Base-by-base conservation (phyloP, 176 grass and related monocot genomes). In the Rhynchospora pubera region DNA sequence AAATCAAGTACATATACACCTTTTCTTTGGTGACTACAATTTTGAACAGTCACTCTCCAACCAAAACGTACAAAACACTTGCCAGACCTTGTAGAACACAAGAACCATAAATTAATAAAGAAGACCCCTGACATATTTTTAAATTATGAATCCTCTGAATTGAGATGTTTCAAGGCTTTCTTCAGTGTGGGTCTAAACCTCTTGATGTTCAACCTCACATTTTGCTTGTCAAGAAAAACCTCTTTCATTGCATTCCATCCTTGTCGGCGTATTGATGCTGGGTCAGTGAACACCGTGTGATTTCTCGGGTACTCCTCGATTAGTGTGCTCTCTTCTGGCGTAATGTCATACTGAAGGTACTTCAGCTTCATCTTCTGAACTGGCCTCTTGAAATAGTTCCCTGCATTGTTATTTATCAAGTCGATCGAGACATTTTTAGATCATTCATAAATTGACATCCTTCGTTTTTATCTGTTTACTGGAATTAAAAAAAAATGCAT, bases 301-400 rank as follows among this genome's bases (percentile, higher is more conserved):
- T 97, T 91, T 7, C 85, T 53, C 23, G 92, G 92, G 71, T 76
- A 94, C 83, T 92, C 80, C 1, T 94, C 92, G 0, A 84, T 73
- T 21, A 97, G 88, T 48, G 90, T 92, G 90, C 94, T 97, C 92
- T 97, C 94, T 76, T 91, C 78, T 21, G 79, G 77, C 14, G n/a
- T n/a, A 65, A 97, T 97, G 46, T 88, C 80, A 78, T 97, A 97
- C 81, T 97, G 92, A 5, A 91, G 26, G 57, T 97, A 97, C 2
- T 66, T 79, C 2, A 91, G 39, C 4, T 92, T 89, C 94, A 97
- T 97, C 62, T 84, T 92, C 64, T 62, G 21, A 0, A 90, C 88
- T 0, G 94, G 94, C 0, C 70, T 22, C 0, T 89, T 87, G 85
- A 97, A 97, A 91, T 91, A 88, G 9, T 84, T 73, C 9, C 83